phyloP scores from a whole-genome alignment of 2,329 filamentous ascomycete genomes.

The Cladophialophora chaetospira region DNA sequence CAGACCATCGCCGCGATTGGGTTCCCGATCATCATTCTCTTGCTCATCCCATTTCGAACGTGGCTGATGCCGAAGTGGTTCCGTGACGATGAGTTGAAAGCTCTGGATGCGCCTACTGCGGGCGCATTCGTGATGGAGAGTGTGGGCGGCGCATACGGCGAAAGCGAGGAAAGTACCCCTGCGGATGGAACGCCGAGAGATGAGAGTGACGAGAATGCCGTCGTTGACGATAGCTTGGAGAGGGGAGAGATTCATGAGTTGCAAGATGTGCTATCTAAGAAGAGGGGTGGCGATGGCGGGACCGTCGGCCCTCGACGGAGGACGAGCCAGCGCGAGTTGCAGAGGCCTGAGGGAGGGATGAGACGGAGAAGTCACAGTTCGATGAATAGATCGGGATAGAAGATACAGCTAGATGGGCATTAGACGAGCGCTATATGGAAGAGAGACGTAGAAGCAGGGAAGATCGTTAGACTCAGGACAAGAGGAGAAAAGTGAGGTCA shows the following conservation, averaged over 20 bases:
- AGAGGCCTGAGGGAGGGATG: constrained; percentile 19
- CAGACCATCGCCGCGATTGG: constrained; percentile 81
- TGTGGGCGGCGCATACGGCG: constrained; percentile 65
- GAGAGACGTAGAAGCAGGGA: too few species aligned
- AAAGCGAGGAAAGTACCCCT: constrained; percentile 34
- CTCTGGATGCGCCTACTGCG: constrained; percentile 73
- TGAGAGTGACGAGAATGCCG: constrained; percentile 26
- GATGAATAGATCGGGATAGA: constrained; percentile 14
- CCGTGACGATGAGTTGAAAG: constrained; percentile 59
- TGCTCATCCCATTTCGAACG: constrained; percentile 67
- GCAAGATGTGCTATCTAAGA: constrained; percentile 7
- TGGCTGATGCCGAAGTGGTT: constrained; percentile 66
- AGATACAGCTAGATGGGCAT: background rate
- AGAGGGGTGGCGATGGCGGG: background rate
- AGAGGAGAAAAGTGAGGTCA: background rate
- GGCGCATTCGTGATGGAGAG: constrained; percentile 76
- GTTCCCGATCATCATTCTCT: constrained; percentile 73
- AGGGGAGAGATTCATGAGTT: constrained; percentile 46
- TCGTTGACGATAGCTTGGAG: constrained; percentile 44
- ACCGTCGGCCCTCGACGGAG: constrained; percentile 23
- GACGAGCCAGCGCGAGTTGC: constrained; percentile 20
- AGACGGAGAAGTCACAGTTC: constrained; percentile 23
- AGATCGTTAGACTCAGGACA: too few species aligned
- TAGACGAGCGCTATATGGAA: background rate
- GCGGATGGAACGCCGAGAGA: constrained; percentile 13